phyloP scores from a whole-genome alignment of 192 early-diverging fungal genomes.

The Umbelopsis isabellina region DNA sequence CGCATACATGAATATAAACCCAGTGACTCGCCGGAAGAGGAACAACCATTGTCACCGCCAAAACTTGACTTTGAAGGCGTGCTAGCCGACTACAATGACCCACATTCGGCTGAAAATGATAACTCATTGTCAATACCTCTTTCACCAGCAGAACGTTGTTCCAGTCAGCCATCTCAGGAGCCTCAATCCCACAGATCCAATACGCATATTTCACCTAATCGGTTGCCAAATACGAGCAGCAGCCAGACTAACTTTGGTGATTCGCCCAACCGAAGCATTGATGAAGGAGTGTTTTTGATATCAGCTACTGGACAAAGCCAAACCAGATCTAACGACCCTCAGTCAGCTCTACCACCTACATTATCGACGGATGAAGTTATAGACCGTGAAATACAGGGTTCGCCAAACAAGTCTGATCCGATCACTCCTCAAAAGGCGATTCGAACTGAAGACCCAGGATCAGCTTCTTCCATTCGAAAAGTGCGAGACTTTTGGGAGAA shows the following conservation, averaged over 20 bases:
- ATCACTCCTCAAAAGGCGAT: neutral
- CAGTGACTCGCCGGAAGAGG: neutral
- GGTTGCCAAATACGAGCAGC: neutral
- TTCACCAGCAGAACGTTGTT: neutral
- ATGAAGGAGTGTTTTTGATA: no score
- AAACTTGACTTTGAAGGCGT: slow-evolving; percentile 3
- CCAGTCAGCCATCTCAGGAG: neutral
- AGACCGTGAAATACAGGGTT: neutral
- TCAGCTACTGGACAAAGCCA: no score
- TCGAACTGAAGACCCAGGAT: neutral
- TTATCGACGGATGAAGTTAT: neutral
- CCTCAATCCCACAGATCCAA: neutral
- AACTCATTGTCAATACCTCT: no score
- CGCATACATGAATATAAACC: slow-evolving; percentile 1
- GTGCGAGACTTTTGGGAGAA: neutral
- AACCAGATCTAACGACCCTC: no score
- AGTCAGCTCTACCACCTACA: no score
- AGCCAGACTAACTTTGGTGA: neutral
- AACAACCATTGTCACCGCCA: neutral
- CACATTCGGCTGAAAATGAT: neutral
- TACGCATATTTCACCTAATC: neutral
- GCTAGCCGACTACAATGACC: neutral
- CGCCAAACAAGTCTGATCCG: neutral
- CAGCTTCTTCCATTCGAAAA: neutral
- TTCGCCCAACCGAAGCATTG: no score